These are phyloP conservation scores for Colletotrichum sp. DNA, from an alignment of 2,329 filamentous ascomycete species.

Conservation along the genomic window DNA sequence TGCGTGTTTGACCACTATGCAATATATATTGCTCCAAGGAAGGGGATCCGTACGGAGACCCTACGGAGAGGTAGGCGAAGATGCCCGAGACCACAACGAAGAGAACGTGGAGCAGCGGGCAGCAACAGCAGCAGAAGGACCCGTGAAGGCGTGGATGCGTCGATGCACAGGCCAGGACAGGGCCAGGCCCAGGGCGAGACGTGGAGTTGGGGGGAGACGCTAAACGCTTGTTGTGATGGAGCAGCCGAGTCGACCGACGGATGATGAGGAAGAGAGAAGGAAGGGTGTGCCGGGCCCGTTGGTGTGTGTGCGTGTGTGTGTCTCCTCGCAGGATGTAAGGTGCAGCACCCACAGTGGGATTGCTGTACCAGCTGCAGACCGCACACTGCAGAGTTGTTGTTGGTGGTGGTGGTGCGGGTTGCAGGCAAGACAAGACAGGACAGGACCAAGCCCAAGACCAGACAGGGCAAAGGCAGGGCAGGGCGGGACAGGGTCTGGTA, in stretches of 20 bases:
- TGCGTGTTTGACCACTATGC: neutral
- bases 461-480: neutral
- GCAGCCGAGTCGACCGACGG: conserved; percentile 4
- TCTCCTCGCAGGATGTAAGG: neutral
- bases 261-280: neutral
- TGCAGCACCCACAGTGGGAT: neutral
- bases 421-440: neutral
- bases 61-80: neutral
- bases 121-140: neutral
- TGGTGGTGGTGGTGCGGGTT: neutral
- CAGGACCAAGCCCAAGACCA: neutral
- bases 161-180: neutral
- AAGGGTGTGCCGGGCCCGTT: neutral
- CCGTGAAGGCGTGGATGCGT: neutral
- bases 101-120: neutral
- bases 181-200: neutral
- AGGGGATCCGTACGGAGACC: neutral
- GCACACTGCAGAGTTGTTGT: neutral
- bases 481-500: neutral
- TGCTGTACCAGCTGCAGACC: neutral
- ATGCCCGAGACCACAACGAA: neutral
- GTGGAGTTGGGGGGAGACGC: neutral
- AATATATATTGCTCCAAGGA: neutral
- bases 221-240: neutral
- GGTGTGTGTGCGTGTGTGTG: neutral